Evolutionary conservation across 2,329 filamentous ascomycete genomes (phyloP), one percentile per base, ranked within the genome.

Genomic region (Colletotrichum phormii): DNA sequence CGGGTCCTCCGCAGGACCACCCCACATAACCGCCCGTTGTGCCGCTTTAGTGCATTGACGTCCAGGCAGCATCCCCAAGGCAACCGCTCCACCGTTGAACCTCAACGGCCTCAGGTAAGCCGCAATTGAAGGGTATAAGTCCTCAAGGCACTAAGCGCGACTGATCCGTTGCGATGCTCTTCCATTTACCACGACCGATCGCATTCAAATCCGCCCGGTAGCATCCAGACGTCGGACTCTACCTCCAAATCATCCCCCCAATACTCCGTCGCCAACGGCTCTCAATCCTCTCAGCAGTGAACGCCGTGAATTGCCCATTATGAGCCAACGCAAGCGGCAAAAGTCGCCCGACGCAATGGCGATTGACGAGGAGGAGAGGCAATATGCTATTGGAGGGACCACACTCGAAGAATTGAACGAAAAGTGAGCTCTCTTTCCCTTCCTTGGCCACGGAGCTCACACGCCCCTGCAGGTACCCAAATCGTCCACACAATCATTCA

Each of bases 401-500:
- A 82, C 80, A 0, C 79, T 82, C 2, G 79, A 84, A 24, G 86
- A 88, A 33, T 77, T 88, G 3, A 81, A 88, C 8, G 81, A 84
- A 62, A 85, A 86, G 86, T 86, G 66, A 69, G 77, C 62, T 12
- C n/a, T 24, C 11, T 26, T 26, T 26, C 24, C 22, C 62, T 18
- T 1, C 4, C 35, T 24, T 9, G 4, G 12, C 24, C 13, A 22
- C 4, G 18, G n/a, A 22, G 22, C 31, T 67, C 24, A 82, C 67
- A 64, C 3, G 35, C 18, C n/a, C 15, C n/a, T 1, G n/a, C 71
- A 95, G 93, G 79, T 97, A 94, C 79, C 94, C 95, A 3, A 92
- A 95, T 78, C 90, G 95, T 3, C 97, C 97, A 4, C 89, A 86
- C 74, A 99, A 98, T 76, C 90, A 93, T 77, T 91, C 91, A 51